Evolutionary conservation across 306 rosid genomes (phyloP).

Genomic region (Cicer arietinum): DNA sequence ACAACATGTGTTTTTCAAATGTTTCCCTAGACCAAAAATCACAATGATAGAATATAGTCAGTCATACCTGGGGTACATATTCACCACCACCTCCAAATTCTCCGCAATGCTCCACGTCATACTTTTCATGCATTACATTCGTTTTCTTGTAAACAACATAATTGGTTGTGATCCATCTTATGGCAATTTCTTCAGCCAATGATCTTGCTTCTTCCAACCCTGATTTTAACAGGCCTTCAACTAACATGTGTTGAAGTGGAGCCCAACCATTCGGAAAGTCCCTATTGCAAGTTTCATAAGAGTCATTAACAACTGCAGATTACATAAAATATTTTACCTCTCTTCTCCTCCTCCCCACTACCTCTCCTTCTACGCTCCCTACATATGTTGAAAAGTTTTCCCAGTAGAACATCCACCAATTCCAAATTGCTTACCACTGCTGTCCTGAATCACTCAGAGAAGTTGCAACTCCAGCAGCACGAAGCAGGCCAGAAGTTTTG

Average conservation of each 20-base stretch:
- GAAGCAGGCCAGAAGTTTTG: constrained; percentile 66
- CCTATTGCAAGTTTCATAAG: constrained; percentile 53
- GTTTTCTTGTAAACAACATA: constrained; percentile 74
- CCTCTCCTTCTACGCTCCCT: background rate
- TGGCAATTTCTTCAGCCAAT: constrained; percentile 77
- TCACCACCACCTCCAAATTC: constrained; percentile 88
- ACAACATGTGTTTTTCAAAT: constrained; percentile 6
- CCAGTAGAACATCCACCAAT: background rate
- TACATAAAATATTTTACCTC: constrained; percentile 27
- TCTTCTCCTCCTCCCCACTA: background rate
- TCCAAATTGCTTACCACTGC: constrained; percentile 63
- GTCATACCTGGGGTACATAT: constrained; percentile 75
- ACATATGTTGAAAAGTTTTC: background rate
- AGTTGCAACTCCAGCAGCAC: constrained; percentile 73
- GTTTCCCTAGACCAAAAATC: constrained; percentile 13
- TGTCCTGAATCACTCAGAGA: constrained; percentile 70
- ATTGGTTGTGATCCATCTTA: constrained; percentile 83
- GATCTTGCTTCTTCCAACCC: constrained; percentile 72
- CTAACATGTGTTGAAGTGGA: constrained; percentile 93
- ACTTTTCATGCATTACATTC: constrained; percentile 84
- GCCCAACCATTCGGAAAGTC: constrained; percentile 99
- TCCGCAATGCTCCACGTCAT: constrained; percentile 73
- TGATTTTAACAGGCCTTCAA: constrained; percentile 80
- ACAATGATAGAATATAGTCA: background rate
- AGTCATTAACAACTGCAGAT: constrained; percentile 6